phyloP scores from a whole-genome alignment of 2,329 filamentous ascomycete genomes.

The Exophiala sp. region DNA sequence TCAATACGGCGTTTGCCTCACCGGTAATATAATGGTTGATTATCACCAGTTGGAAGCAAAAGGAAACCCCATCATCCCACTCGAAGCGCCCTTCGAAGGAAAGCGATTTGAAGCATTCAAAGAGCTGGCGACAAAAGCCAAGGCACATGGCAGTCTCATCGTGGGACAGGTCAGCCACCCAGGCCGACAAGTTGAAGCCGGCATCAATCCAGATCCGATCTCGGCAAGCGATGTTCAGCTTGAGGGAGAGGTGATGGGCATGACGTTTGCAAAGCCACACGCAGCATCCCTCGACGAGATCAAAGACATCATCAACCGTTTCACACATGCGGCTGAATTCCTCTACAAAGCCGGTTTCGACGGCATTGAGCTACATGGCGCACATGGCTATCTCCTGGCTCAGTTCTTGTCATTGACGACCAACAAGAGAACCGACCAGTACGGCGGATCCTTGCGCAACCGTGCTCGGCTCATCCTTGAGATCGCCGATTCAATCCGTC shows the following conservation, averaged over 20 bases:
- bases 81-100: constrained; percentile 35
- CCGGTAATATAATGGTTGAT: constrained; percentile 60
- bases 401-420: constrained; percentile 50
- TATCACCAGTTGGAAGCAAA: constrained; percentile 52
- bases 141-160: constrained; percentile 53
- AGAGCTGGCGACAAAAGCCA: constrained; percentile 48
- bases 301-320: constrained; percentile 17
- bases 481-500: constrained; percentile 39
- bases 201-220: constrained; percentile 47
- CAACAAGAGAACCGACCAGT: constrained; percentile 57
- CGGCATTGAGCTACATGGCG: constrained; percentile 37
- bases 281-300: constrained; percentile 30
- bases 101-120: constrained; percentile 56
- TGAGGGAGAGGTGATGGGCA: constrained; percentile 32
- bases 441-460: constrained; percentile 62
- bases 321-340: constrained; percentile 18
- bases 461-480: constrained; percentile 57
- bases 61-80: constrained; percentile 56
- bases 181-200: constrained; percentile 49
- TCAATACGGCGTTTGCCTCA: constrained; percentile 53
- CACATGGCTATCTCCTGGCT: constrained; percentile 54
- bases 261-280: constrained; percentile 35
- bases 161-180: constrained; percentile 59
- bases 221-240: constrained; percentile 49
- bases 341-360: constrained; percentile 26